A percentile compares a stretch with the other conserved stretches of the same genome.
Conservation (phyloP, 768 basidiomycete species). For the Galerina marginata region DNA sequence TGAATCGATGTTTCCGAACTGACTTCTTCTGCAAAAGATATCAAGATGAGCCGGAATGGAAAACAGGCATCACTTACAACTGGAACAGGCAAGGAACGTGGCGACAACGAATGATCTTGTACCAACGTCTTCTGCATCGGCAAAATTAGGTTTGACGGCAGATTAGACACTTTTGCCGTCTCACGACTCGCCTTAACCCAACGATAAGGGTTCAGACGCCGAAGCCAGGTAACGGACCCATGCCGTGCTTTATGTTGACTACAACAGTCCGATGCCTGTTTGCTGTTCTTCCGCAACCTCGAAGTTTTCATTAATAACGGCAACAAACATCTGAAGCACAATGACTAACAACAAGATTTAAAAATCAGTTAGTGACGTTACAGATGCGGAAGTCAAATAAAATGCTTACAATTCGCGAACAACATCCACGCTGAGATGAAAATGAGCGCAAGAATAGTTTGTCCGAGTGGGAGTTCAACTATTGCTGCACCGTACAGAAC, state of each 20-base stretch:
- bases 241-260: slow-evolving; percentile 59
- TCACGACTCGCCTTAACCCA: slow-evolving; percentile 78
- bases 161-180: slow-evolving; percentile 68
- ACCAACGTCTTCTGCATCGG: slow-evolving; percentile 81
- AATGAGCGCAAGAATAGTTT: slow-evolving; percentile 70
- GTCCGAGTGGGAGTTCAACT: slow-evolving; percentile 68
- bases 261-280: slow-evolving; percentile 78
- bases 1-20: slow-evolving; percentile 29
- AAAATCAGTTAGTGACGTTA: slow-evolving; percentile 4
- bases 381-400: slow-evolving; percentile 1
- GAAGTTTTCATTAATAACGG: slow-evolving; percentile 97
- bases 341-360: slow-evolving; percentile 61
- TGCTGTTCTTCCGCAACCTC: slow-evolving; percentile 86
- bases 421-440: slow-evolving; percentile 87
- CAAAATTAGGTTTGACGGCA: slow-evolving; percentile 77
- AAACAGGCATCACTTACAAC: slow-evolving; percentile 14
- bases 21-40: slow-evolving; percentile 25
- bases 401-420: slow-evolving; percentile 84
- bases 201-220: slow-evolving; percentile 85
- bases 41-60: background rate
- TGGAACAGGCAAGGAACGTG: slow-evolving; percentile 14
- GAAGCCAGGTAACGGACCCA: slow-evolving; percentile 67
- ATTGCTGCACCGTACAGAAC: slow-evolving; percentile 66
- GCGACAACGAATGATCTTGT: slow-evolving; percentile 55
- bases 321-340: slow-evolving; percentile 94